Conservation (phyloP, 352 stramenopile genomes). For the Globisporangium spiculum region DNA sequence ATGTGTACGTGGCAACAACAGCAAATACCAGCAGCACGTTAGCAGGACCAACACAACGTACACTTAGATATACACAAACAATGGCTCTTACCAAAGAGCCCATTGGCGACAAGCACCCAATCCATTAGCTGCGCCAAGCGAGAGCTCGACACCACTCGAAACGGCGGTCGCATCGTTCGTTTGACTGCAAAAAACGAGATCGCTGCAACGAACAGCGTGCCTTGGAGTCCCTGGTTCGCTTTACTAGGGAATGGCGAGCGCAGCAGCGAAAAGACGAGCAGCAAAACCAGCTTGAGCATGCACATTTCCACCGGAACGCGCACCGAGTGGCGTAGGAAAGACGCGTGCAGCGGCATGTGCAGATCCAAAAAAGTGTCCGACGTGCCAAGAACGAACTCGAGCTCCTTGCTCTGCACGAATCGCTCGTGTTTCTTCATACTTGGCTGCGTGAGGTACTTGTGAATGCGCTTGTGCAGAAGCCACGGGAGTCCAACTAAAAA, state of each 20-base stretch:
- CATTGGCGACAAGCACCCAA: slow-evolving; percentile 46
- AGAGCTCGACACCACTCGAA: slow-evolving; percentile 37
- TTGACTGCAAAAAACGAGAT: slow-evolving; percentile 26
- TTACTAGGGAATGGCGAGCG: slow-evolving; percentile 36
- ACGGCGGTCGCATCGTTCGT: slow-evolving; percentile 27
- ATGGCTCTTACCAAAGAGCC: slow-evolving; percentile 41
- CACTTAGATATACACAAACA: neutral
- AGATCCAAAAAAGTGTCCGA: slow-evolving; percentile 61
- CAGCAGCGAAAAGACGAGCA: slow-evolving; percentile 49
- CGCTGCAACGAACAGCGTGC: slow-evolving; percentile 35
- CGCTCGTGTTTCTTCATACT: slow-evolving; percentile 40
- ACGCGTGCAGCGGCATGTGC: slow-evolving; percentile 51
- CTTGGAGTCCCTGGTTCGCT: slow-evolving; percentile 50
- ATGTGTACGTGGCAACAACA: slow-evolving; percentile 14
- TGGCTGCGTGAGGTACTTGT: slow-evolving; percentile 25
- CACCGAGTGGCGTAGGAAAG: slow-evolving; percentile 34
- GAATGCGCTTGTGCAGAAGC: slow-evolving; percentile 34
- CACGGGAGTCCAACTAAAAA: slow-evolving; percentile 51
- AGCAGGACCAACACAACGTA: neutral
- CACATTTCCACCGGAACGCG: slow-evolving; percentile 37
- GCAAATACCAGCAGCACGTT: neutral
- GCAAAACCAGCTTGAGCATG: slow-evolving; percentile 42
- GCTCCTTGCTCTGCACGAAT: slow-evolving; percentile 46
- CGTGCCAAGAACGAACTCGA: slow-evolving; percentile 50
- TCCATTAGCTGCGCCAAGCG: slow-evolving; percentile 29